Evolutionary conservation across 371 early-diverging fungal species (phyloP), one percentile per base, ranked within the genome.

Genomic region (Sporodiniella umbellata): DNA sequence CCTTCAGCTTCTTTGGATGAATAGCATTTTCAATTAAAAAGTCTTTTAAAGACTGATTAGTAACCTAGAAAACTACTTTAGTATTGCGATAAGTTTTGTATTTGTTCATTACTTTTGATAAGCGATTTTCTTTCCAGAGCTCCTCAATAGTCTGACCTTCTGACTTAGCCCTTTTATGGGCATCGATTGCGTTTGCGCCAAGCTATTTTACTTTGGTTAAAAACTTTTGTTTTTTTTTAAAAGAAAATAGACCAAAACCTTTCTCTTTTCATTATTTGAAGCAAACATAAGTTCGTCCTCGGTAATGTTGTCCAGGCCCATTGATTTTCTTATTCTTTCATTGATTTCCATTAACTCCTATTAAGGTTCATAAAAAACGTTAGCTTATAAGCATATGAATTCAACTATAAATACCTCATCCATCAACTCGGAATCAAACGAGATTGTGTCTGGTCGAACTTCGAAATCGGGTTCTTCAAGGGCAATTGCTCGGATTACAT

Each of bases 401-500:
- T n/a, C n/a, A 19, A 14, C 12, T 14, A 12, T 11, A 12, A 19
- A 26, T 48, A 53, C 53, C 21, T 33, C 12, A 38, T 56, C 56
- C 8, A 50, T 56, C 7, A 35, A 44, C 11, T 58, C 8, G 26
- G 42, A 56, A 33, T 56, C 24, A 17, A 62, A 58, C 4, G 57
- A 4, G 10, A 51, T 44, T 3, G 37, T 39, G 37, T 62, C 62
- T 8, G 35, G 25, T 15, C 37, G 42, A 18, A 28, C 31, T 37
- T 54, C 50, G 4, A 31, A 26, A 8, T 48, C 49, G 2, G 31
- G n/a, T n/a, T n/a, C 45, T 19, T 70, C 68, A 24, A 86, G 60
- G 4, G 87, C 87, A 8, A 82, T 66, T 4, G 78, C 78, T 42
- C 83, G 79, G 21, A 87, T 59, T 38, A 75, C 74, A 30, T 76